phyloP scores from a whole-genome alignment of 2,329 filamentous ascomycete species.

The Alternaria dauci region DNA sequence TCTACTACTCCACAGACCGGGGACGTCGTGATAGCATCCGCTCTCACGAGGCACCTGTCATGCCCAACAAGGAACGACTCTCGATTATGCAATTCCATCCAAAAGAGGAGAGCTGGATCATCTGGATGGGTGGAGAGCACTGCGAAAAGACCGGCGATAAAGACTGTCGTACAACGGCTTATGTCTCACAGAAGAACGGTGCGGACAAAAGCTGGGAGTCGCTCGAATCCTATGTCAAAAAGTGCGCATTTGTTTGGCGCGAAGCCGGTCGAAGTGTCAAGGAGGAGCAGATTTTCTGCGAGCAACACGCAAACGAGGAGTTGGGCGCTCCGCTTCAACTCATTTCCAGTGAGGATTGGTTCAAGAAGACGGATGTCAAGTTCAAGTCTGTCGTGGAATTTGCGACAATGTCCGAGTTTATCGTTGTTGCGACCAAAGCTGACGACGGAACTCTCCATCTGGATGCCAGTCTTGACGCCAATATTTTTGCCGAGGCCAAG shows the following conservation, averaged over 20 bases:
- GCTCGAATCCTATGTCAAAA: conserved; percentile 75
- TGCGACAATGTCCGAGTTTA: conserved; percentile 96
- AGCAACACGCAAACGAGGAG: conserved; percentile 70
- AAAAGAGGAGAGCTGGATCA: conserved; percentile 80
- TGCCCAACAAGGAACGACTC: conserved; percentile 59
- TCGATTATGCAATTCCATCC: conserved; percentile 82
- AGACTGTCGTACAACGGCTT: conserved; percentile 77
- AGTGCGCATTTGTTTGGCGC: conserved; percentile 85
- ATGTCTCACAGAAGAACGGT: conserved; percentile 80
- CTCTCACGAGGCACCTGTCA: conserved; percentile 74
- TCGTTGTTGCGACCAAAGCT: conserved; percentile 79
- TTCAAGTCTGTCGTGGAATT: conserved; percentile 81
- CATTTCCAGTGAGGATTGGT: conserved; percentile 80
- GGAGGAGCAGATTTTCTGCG: conserved; percentile 70
- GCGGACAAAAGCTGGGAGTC: conserved; percentile 71
- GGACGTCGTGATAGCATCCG: conserved; percentile 71
- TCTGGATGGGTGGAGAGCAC: conserved; percentile 80
- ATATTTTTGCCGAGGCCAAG: conserved; percentile 79
- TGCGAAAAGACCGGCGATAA: conserved; percentile 65
- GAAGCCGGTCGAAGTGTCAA: conserved; percentile 64
- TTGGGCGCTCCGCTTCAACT: conserved; percentile 71
- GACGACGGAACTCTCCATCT: conserved; percentile 76
- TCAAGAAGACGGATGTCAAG: conserved; percentile 69
- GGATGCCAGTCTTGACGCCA: conserved; percentile 84
- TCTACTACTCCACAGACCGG: conserved; percentile 84